Conservation (phyloP, 306 rosid genomes). For the Notholithocarpus densiflorus region DNA sequence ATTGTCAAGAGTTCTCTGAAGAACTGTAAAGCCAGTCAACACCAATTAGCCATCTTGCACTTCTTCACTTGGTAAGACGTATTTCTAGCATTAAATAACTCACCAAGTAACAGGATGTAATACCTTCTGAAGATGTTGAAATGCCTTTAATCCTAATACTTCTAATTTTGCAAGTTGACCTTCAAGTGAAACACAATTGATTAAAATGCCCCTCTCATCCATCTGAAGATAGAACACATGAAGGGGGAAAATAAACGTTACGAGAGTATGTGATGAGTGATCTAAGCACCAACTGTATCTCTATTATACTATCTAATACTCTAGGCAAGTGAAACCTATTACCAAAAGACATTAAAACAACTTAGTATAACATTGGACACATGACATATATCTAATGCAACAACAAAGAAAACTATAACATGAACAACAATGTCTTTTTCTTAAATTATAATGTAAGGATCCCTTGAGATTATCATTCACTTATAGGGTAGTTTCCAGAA, state of each 20-base stretch:
- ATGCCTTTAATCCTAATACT: constrained; percentile 62
- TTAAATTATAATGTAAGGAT: not conserved
- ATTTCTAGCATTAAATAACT: constrained; percentile 13
- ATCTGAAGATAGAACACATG: constrained; percentile 36
- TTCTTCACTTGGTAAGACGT: not conserved
- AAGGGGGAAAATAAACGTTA: constrained; percentile 4
- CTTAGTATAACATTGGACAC: not conserved
- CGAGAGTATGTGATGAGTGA: not conserved
- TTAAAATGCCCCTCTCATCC: constrained; percentile 41
- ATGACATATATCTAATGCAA: not conserved
- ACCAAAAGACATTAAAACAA: constrained; percentile 11
- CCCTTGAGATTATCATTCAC: not conserved
- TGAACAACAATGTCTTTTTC: not conserved
- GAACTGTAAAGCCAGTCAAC: constrained; percentile 32
- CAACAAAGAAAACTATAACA: not conserved
- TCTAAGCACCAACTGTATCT: not conserved
- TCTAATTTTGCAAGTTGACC: constrained; percentile 81
- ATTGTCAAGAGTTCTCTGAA: constrained; percentile 41
- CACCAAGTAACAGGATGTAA: constrained; percentile 54
- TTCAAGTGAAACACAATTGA: constrained; percentile 65
- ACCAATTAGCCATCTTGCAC: not conserved
- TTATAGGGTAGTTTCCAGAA: not conserved
- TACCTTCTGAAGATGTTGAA: constrained; percentile 67
- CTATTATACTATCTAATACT: not conserved
- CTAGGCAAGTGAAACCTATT: not conserved